Evolutionary conservation across 2,329 filamentous ascomycete genomes (phyloP), one percentile per base, ranked within the genome.

Genomic region (Ilyonectria mors-panacis): DNA sequence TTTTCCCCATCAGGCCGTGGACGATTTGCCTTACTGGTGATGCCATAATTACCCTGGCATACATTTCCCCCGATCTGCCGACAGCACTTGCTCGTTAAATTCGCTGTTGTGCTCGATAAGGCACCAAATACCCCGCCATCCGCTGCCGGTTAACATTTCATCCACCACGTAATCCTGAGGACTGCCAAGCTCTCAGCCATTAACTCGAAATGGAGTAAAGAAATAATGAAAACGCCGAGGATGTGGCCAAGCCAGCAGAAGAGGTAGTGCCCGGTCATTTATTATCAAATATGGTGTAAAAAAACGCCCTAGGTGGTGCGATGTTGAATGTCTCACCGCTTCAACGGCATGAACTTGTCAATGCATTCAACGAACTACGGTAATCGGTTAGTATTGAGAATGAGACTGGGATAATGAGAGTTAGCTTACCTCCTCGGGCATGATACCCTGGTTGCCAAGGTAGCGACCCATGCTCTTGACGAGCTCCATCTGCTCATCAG

Each of bases 401-500:
- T 26, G 23, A 30, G 13, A 7, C 6, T 7, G 12, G 30, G 15
- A 23, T 28, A 42, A 42, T 21, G 28, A 28, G 15, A 17, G 39
- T n/a, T 12, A n/a, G 73, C 78, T 65, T 69, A 82, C 80, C 37
- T 72, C 73, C 50, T 77, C 74, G 37, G 79, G 68, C 54, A 82
- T 70, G 47, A 81, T 73, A n/a, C 88, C 89, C 79, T 92, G 90
- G 76, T 92, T 92, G 68, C 85, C 85, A 45, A 92, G 83, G 76
- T 92, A 91, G 71, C 87, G 87, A 63, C 85, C 85, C 78, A 93
- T 89, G 8, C 85, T 85, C 78, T 87, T 89, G 28, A 94, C 86
- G 59, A 94, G 85, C 81, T 98, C 95, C 68, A 97, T 86, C 82
- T 99, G 95, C 82, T 99, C 94, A 45, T 97, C 94, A 1, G 91